Conservation (phyloP, 1,284 basidiomycete species). For the Phellinidium pouzarii region DNA sequence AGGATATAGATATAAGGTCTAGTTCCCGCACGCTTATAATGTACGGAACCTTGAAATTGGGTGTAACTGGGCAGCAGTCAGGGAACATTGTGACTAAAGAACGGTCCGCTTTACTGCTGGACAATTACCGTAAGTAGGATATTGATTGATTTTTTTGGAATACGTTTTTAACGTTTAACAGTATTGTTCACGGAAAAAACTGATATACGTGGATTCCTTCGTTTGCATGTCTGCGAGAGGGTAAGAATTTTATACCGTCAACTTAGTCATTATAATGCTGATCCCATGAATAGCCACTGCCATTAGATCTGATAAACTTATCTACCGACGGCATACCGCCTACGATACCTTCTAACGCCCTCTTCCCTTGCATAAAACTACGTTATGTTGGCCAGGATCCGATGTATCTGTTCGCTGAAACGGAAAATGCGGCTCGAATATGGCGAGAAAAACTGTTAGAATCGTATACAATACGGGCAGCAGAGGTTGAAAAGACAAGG, state of each 20-base stretch:
- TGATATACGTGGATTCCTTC: slow-evolving; percentile 1
- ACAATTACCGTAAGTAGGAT: slow-evolving; percentile 2
- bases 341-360: background rate
- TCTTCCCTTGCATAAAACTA: background rate
- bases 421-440: background rate
- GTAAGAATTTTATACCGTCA: background rate
- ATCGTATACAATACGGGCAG: background rate
- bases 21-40: background rate
- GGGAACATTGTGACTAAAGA: background rate
- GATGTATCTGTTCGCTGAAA: background rate
- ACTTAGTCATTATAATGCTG: background rate
- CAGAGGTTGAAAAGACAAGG: background rate
- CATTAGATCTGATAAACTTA: background rate
- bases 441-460: background rate
- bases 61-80: background rate
- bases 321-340: background rate
- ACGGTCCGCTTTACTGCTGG: background rate
- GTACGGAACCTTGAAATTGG: background rate
- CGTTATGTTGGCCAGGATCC: background rate
- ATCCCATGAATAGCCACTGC: background rate
- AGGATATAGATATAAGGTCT: slow-evolving; percentile 5
- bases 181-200: slow-evolving; percentile 1
- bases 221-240: background rate
- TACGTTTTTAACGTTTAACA: background rate
- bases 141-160: background rate